Percentiles rank a stretch among this genome's conserved stretches.
Evolutionary conservation across 371 early-diverging fungal genomes (phyloP).

Genomic region (Lichtheimia ramosa): DNA sequence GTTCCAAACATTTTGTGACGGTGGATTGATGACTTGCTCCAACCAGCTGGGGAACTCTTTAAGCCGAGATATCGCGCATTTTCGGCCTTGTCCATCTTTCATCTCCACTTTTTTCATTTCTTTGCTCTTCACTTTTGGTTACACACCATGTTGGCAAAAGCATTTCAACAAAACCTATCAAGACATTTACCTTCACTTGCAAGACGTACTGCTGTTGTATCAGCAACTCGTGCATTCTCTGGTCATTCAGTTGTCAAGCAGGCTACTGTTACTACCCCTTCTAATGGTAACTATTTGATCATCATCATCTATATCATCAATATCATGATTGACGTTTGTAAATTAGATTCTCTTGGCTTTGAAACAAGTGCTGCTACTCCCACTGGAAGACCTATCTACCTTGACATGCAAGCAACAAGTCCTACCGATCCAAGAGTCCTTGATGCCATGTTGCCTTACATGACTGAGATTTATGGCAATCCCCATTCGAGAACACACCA

Average conservation of each 20-base stretch:
- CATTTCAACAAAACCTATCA: background rate
- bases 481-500: constrained; percentile 98
- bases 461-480: constrained; percentile 96
- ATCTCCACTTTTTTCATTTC: constrained; percentile 1
- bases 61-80: too few relatives aligned
- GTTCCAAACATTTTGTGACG: constrained; percentile 1
- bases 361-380: constrained; percentile 38
- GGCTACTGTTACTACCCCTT: background rate
- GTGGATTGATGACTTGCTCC: background rate
- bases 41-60: too few relatives aligned
- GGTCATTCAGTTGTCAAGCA: background rate
- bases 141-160: constrained; percentile 1
- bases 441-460: constrained; percentile 97
- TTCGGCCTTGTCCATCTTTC: too few relatives aligned
- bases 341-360: constrained; percentile 60
- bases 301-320: too few relatives aligned
- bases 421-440: constrained; percentile 98
- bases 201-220: background rate
- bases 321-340: too few relatives aligned
- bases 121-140: background rate
- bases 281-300: background rate
- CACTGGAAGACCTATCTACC: constrained; percentile 77
- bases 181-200: background rate
- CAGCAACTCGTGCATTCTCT: background rate
- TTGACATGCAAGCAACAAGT: constrained; percentile 98